Conservation (phyloP, 192 early-diverging fungal genomes). For the Backusella westeae region DNA sequence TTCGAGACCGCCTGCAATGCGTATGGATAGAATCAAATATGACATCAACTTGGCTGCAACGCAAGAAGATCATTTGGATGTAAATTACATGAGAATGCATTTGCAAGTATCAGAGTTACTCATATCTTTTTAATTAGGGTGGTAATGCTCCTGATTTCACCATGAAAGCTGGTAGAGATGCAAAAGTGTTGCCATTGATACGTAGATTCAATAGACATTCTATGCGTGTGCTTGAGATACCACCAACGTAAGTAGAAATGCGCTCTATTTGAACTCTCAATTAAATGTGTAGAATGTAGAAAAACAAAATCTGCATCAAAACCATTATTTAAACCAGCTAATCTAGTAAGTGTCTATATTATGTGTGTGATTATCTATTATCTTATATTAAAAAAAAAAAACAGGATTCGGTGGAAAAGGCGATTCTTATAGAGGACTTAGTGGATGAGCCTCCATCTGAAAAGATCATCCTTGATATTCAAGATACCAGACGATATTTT, state of each 20-base stretch:
- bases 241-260: constrained; percentile 6
- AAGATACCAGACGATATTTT: constrained; percentile 75
- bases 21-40: constrained; percentile 56
- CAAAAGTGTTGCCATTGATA: constrained; percentile 75
- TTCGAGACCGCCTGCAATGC: constrained; percentile 35
- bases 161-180: constrained; percentile 65
- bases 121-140: constrained; percentile 25
- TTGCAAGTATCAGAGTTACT: too few relatives aligned
- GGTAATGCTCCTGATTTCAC: constrained; percentile 81
- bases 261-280: not conserved
- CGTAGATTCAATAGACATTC: constrained; percentile 89
- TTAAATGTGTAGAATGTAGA: not conserved
- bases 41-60: constrained; percentile 82
- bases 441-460: constrained; percentile 44
- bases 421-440: constrained; percentile 73
- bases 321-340: not conserved
- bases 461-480: constrained; percentile 64
- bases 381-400: not conserved
- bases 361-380: constrained; percentile 2
- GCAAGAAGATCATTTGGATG: constrained; percentile 75
- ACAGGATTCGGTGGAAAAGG: constrained; percentile 48
- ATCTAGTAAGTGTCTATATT: not conserved
- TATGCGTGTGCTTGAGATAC: constrained; percentile 66
- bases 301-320: not conserved
- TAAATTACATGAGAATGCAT: constrained; percentile 3